phyloP scores from a whole-genome alignment of 2,329 filamentous ascomycete species.

The Aureobasidium sp. region DNA sequence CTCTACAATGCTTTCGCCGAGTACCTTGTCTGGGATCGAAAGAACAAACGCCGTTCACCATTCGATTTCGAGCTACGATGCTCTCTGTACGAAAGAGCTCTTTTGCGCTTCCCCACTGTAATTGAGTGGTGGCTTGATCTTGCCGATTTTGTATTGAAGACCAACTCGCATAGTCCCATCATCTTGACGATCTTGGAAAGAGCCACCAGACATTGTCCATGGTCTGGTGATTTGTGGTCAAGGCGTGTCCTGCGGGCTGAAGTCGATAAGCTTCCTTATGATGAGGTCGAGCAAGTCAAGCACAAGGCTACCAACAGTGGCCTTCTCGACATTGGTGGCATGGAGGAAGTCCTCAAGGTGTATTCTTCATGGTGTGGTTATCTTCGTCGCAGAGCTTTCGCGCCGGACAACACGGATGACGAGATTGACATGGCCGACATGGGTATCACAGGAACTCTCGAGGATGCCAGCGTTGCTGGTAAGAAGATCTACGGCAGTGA shows the following conservation, averaged over 20 bases:
- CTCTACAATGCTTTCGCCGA: conserved; percentile 51
- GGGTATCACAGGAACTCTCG: conserved; percentile 75
- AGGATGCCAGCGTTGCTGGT: conserved; percentile 72
- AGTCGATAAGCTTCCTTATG: conserved; percentile 65
- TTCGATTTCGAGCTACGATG: conserved; percentile 49
- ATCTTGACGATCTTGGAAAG: conserved; percentile 68
- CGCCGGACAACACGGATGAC: conserved; percentile 66
- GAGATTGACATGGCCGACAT: conserved; percentile 83
- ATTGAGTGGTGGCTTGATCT: conserved; percentile 78
- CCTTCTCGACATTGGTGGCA: conserved; percentile 74
- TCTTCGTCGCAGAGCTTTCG: conserved; percentile 76
- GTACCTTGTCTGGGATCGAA: conserved; percentile 79
- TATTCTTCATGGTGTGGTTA: conserved; percentile 94
- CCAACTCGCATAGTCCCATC: conserved; percentile 33
- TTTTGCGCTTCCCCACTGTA: conserved; percentile 66
- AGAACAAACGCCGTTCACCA: conserved; percentile 43
- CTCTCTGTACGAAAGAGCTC: conserved; percentile 69
- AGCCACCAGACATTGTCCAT: conserved; percentile 84
- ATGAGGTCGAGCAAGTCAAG: conserved; percentile 82
- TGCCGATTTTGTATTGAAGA: conserved; percentile 59
- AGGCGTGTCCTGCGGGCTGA: conserved; percentile 82
- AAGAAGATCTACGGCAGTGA: conserved; percentile 68
- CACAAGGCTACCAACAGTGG: conserved; percentile 83
- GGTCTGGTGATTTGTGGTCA: conserved; percentile 87
- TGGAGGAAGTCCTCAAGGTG: conserved; percentile 83